These are phyloP conservation scores for Cairneyella variabilis DNA, from an alignment of 495 filamentous ascomycete species.

Conservation along the genomic window DNA sequence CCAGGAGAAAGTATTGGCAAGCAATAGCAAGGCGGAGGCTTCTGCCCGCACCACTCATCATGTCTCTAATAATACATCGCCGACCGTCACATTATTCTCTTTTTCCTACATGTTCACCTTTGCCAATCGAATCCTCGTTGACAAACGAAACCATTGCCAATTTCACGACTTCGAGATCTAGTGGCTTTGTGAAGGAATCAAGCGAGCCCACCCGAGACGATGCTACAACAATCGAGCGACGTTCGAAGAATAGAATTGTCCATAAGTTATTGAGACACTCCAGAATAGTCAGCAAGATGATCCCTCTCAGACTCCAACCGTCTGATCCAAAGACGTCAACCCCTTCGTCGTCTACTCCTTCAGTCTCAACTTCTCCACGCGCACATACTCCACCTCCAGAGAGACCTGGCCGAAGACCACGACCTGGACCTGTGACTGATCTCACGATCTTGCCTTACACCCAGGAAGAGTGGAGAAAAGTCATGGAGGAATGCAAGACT, in stretches of 20 bases:
- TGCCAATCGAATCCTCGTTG: neutral
- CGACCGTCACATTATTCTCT: conserved; percentile 11
- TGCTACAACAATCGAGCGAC: neutral
- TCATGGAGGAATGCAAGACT: conserved; percentile 24
- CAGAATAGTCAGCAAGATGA: conserved; percentile 13
- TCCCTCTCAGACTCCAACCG: conserved; percentile 11
- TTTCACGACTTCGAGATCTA: neutral
- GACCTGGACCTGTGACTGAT: conserved; percentile 16
- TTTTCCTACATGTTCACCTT: conserved; percentile 9
- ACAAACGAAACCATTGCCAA: neutral
- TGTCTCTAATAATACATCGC: neutral
- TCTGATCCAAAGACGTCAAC: neutral
- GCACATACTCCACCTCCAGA: neutral
- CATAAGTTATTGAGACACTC: conserved; percentile 7
- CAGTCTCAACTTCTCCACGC: neutral
- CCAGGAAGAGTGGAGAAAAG: conserved; percentile 20
- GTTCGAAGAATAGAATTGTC: neutral
- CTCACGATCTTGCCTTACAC: conserved; percentile 22
- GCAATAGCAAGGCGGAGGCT: neutral
- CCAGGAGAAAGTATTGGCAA: neutral
- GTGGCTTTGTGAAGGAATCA: neutral
- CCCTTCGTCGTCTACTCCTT: neutral
- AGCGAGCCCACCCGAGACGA: neutral
- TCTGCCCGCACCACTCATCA: neutral
- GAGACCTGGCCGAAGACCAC: neutral